Conservation (phyloP, 768 basidiomycete genomes). For the Termitomyces sp. region DNA sequence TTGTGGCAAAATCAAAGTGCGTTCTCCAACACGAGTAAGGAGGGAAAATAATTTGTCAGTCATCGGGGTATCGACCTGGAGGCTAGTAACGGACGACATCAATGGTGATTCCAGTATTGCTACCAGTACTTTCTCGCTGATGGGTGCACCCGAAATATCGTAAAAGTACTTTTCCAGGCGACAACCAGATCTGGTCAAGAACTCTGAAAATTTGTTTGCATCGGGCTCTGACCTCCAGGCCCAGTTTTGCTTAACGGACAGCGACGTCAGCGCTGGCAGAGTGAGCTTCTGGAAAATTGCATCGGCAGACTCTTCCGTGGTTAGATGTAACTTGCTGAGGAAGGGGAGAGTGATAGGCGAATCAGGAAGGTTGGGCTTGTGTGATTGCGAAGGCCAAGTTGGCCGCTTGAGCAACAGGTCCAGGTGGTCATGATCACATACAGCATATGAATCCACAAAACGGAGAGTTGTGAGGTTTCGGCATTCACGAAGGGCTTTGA, state of each 20-base stretch:
- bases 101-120: neutral
- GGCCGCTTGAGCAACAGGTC: too few relatives aligned
- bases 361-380: neutral
- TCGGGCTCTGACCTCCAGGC: neutral
- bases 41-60: neutral
- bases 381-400: neutral
- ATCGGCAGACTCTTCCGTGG: neutral
- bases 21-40: neutral
- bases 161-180: neutral
- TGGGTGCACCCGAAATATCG: neutral
- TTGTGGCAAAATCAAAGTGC: neutral
- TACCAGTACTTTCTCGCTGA: neutral
- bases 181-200: constrained; percentile 4
- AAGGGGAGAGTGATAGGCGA: neutral
- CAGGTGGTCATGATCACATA: neutral
- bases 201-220: neutral
- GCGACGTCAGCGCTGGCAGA: neutral
- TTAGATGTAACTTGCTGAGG: constrained; percentile 1
- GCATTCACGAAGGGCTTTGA: constrained; percentile 1
- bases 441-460: neutral
- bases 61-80: neutral
- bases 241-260: neutral
- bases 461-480: constrained; percentile 1
- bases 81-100: neutral
- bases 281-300: constrained; percentile 1